phyloP scores from a whole-genome alignment of 75 land plant genomes.

The Azolla pinnata region DNA sequence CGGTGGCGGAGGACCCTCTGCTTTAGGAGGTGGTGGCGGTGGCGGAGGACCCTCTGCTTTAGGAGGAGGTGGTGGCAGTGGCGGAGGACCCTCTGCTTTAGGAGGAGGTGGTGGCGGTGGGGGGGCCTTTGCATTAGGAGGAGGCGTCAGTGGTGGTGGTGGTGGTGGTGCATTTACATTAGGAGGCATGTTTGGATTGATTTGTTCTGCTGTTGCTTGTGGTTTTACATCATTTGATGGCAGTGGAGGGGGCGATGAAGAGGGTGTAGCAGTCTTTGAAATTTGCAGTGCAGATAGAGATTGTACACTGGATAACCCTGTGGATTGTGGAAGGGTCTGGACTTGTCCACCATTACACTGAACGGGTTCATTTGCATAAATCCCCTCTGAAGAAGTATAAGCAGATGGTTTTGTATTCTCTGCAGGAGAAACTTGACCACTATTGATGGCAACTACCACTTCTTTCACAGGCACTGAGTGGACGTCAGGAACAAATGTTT shows the following conservation, averaged over 20 bases:
- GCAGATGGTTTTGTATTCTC: neutral
- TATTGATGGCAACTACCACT: neutral
- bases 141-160: neutral
- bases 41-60: neutral
- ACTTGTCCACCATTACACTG: no score
- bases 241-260: no score
- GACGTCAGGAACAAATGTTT: neutral
- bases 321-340: no score
- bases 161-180: neutral
- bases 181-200: no score
- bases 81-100: neutral
- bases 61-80: conserved; percentile 6
- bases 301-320: no score
- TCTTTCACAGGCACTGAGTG: neutral
- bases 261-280: no score
- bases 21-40: conserved; percentile 11
- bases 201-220: no score
- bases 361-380: no score
- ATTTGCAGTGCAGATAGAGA: no score
- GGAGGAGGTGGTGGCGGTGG: neutral
- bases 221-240: no score
- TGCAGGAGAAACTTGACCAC: neutral
- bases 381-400: neutral
- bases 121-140: neutral
- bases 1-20: neutral